A percentile compares a stretch with the other conserved stretches of the same genome.
phyloP scores from a whole-genome alignment of 2,329 filamentous ascomycete genomes.

The Claviceps maximensis region DNA sequence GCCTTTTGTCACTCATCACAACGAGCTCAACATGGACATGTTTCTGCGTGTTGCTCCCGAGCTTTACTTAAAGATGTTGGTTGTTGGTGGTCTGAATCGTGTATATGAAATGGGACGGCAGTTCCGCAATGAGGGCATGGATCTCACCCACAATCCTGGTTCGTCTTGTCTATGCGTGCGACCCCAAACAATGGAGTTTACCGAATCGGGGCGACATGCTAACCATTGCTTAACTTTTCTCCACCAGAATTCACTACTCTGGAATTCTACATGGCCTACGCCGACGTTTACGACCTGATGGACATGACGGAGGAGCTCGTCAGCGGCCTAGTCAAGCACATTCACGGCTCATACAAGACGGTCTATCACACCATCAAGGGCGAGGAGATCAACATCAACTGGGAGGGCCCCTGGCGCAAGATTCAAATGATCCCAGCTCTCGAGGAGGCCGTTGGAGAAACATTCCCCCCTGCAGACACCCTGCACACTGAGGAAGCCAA shows the following conservation, averaged over 20 bases:
- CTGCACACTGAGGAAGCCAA: slow-evolving; percentile 83
- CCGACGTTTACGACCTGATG: slow-evolving; percentile 73
- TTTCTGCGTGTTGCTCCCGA: slow-evolving; percentile 93
- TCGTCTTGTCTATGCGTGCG: slow-evolving; percentile 2
- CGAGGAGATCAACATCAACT: slow-evolving; percentile 84
- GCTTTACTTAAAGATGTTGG: slow-evolving; percentile 88
- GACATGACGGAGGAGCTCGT: slow-evolving; percentile 86
- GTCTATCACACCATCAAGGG: slow-evolving; percentile 77
- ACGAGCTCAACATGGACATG: slow-evolving; percentile 87
- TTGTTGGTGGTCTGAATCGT: slow-evolving; percentile 85
- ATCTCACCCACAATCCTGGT: slow-evolving; percentile 68
- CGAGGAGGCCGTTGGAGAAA: slow-evolving; percentile 80
- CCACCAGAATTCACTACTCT: slow-evolving; percentile 80
- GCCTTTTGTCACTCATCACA: slow-evolving; percentile 92
- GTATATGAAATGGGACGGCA: slow-evolving; percentile 94
- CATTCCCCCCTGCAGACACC: slow-evolving; percentile 80
- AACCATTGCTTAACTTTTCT: background rate
- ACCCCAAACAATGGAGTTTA: background rate
- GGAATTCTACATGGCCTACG: slow-evolving; percentile 94
- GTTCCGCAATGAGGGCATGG: slow-evolving; percentile 77
- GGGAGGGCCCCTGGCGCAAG: slow-evolving; percentile 85
- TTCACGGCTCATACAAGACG: slow-evolving; percentile 77
- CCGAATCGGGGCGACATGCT: background rate
- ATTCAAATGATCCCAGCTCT: slow-evolving; percentile 84
- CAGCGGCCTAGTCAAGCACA: slow-evolving; percentile 72